phyloP scores from a whole-genome alignment of 2,329 filamentous ascomycete genomes.

The Stagonosporopsis vannaccii region DNA sequence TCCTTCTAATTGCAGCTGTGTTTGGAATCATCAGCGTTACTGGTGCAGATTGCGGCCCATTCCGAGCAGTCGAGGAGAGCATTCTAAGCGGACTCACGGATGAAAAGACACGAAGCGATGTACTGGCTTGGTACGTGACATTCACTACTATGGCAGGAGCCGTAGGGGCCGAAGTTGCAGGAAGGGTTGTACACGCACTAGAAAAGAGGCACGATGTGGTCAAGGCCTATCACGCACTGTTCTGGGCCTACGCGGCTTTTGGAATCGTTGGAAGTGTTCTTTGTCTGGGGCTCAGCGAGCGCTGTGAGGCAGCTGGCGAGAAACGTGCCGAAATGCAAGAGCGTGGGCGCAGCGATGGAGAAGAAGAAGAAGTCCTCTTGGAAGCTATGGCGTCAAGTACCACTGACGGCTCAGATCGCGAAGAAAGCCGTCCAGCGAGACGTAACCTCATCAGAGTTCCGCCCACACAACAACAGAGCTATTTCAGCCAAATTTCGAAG shows the following conservation, averaged over 20 bases:
- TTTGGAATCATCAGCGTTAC: conserved; percentile 50
- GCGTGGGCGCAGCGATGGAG: conserved; percentile 25
- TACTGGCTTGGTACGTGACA: conserved; percentile 51
- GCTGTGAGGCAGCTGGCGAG: conserved; percentile 51
- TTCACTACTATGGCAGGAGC: conserved; percentile 47
- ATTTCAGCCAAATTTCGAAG: conserved; percentile 63
- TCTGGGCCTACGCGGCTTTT: conserved; percentile 54
- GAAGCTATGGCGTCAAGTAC: conserved; percentile 45
- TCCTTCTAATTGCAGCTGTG: conserved; percentile 47
- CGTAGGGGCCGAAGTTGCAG: conserved; percentile 46
- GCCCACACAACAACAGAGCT: conserved; percentile 41
- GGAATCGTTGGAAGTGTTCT: conserved; percentile 51
- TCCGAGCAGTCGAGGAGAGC: conserved; percentile 47
- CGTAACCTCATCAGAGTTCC: conserved; percentile 25
- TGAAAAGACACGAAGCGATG: conserved; percentile 46
- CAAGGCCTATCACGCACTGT: conserved; percentile 52
- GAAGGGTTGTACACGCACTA: conserved; percentile 51
- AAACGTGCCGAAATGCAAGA: conserved; percentile 38
- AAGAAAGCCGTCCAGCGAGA: conserved; percentile 22
- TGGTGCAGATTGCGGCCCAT: conserved; percentile 46
- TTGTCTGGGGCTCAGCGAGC: conserved; percentile 49
- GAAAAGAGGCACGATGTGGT: conserved; percentile 47
- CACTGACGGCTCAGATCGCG: conserved; percentile 40
- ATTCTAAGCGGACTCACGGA: conserved; percentile 48
- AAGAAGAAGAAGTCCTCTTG: conserved; percentile 46